Evolutionary conservation across 306 rosid species (phyloP), one percentile per base, ranked within the genome.

Genomic region (Vigna angularis): DNA sequence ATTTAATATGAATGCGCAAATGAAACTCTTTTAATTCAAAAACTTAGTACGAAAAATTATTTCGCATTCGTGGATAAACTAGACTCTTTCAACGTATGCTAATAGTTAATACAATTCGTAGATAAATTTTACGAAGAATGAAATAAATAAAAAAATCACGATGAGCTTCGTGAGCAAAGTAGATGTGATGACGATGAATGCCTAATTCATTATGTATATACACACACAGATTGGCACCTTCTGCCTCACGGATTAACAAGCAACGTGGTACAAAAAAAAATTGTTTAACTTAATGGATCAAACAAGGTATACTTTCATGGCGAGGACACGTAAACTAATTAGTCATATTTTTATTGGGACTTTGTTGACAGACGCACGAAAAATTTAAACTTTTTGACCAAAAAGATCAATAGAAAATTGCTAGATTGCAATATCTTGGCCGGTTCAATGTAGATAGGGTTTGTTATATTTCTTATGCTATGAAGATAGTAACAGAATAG

Each of bases 341-440:
- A 76, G 40, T 85, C 64, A n/a, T 28, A 40, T 28, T 63, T 70
- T 72, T 40, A 4, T 26, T 24, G 71, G 72, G 56, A 77, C 76
- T 81, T 81, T 88, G 84, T 83, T 76, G 88, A 83, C 81, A 74
- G n/a, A 45, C 15, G 77, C 89, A 85, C 66, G 72, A 85, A 57
- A 47, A 65, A 56, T 49, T 82, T 64, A 36, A 70, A n/a, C 78
- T 75, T 82, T 82, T 72, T 78, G 77, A 79, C 86, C 66, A 13
- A 68, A 44, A 66, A 73, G 63, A 36, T 34, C 69, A 48, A 63
- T 59, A 47, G n/a, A 55, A 72, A 67, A 71, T 50, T 7, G 11
- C 22, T 57, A 50, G 79, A 82, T 38, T 65, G 74, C 61, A 63
- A 53, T 16, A 66, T 72, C 71, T 55, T 32, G 85, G 81, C 49